phyloP scores from a whole-genome alignment of 192 early-diverging fungal species.

The Tieghemiomyces parasiticus region DNA sequence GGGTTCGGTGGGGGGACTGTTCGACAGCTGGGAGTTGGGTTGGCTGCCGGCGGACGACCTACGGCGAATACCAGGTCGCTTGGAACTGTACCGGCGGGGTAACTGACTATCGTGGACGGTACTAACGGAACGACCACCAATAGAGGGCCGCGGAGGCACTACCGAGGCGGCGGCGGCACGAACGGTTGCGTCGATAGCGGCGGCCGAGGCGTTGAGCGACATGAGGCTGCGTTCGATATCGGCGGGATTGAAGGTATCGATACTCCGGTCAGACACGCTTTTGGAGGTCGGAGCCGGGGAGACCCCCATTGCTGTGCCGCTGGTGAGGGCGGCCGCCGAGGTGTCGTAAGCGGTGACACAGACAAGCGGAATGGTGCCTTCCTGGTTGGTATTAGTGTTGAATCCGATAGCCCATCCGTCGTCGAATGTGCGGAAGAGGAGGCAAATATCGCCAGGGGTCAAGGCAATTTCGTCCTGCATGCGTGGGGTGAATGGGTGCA shows the following conservation, averaged over 20 bases:
- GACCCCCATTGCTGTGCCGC: background rate
- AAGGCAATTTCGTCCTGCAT: slow-evolving; percentile 48
- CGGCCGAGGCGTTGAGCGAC: slow-evolving; percentile 1
- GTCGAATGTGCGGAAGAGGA: slow-evolving; percentile 39
- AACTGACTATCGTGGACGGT: background rate
- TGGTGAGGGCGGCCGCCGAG: background rate
- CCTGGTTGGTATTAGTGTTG: slow-evolving; percentile 36
- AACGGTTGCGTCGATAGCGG: slow-evolving; percentile 1
- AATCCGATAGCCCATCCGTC: slow-evolving; percentile 64
- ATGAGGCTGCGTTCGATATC: slow-evolving; percentile 1
- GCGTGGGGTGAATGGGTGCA: slow-evolving; percentile 33
- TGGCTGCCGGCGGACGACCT: too few species aligned
- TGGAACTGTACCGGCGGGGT: background rate
- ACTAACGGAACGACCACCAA: background rate
- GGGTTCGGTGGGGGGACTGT: too few species aligned
- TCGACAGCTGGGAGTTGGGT: too few species aligned
- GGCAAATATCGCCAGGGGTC: slow-evolving; percentile 40
- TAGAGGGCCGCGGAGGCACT: background rate
- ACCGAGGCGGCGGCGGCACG: background rate
- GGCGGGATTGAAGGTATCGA: slow-evolving; percentile 3
- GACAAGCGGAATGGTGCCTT: slow-evolving; percentile 56
- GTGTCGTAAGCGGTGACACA: slow-evolving; percentile 24
- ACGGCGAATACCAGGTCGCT: background rate
- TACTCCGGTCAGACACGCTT: too few species aligned
- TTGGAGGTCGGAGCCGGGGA: background rate